Percentiles rank a stretch among this genome's conserved stretches.
Evolutionary conservation across 2,329 filamentous ascomycete genomes (phyloP).

Genomic region (Penicillium rolfsii): DNA sequence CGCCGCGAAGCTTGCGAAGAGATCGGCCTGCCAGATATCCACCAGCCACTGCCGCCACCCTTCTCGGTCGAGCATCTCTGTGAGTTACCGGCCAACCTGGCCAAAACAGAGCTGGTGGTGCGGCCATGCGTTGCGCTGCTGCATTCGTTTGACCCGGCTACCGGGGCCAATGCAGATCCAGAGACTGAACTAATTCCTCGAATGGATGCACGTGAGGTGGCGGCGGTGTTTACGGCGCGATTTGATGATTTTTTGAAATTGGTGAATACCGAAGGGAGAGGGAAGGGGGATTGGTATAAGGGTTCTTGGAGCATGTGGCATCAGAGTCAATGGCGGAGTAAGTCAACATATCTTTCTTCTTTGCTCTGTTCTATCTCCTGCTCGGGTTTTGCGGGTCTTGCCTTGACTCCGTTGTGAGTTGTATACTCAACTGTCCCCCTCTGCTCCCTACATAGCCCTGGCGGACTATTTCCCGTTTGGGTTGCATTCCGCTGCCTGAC

Average conservation of each 20-base stretch:
- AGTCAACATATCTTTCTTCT: slow-evolving; percentile 20
- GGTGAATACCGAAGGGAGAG: slow-evolving; percentile 54
- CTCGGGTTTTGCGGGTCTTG: background rate
- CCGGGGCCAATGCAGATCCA: slow-evolving; percentile 53
- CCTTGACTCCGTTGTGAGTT: background rate
- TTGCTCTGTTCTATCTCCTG: background rate
- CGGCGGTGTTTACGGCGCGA: slow-evolving; percentile 87
- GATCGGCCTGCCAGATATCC: slow-evolving; percentile 76
- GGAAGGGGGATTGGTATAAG: slow-evolving; percentile 74
- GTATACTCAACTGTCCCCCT: background rate
- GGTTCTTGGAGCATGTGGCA: slow-evolving; percentile 82
- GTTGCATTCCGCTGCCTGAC: background rate
- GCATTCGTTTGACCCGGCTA: slow-evolving; percentile 59
- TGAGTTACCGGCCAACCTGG: slow-evolving; percentile 75
- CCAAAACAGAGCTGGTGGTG: slow-evolving; percentile 73
- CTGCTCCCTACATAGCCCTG: background rate
- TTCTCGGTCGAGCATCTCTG: slow-evolving; percentile 89
- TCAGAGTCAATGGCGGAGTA: slow-evolving; percentile 70
- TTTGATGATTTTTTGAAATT: slow-evolving; percentile 78
- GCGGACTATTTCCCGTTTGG: background rate
- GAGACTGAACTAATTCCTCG: slow-evolving; percentile 76
- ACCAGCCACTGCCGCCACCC: slow-evolving; percentile 72
- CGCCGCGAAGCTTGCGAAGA: slow-evolving; percentile 90
- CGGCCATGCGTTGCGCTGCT: slow-evolving; percentile 79
- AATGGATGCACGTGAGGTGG: slow-evolving; percentile 87